These are phyloP conservation scores for Rhododendron simsii DNA, from an alignment of 148 eudicot species.

Conservation along the genomic window DNA sequence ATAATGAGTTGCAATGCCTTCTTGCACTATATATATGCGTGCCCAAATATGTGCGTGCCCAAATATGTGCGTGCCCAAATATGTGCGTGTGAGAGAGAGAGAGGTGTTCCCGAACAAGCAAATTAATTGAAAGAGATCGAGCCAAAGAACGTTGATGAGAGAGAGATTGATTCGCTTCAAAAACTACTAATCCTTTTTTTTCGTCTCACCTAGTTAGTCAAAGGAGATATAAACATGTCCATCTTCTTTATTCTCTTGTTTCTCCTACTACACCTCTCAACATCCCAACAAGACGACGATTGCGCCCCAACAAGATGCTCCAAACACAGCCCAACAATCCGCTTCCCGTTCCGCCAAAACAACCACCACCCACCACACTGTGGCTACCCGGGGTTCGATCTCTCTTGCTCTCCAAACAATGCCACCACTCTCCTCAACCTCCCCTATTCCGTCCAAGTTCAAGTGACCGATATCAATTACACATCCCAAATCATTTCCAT, in stretches of 20 bases:
- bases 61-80: too few species aligned
- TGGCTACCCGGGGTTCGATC: background rate
- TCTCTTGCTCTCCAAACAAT: background rate
- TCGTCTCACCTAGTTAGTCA: too few species aligned
- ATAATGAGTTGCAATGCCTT: too few species aligned
- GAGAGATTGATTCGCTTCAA: too few species aligned
- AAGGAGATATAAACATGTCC: background rate
- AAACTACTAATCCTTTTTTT: too few species aligned
- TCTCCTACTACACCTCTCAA: background rate
- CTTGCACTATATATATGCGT: too few species aligned
- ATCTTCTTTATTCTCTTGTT: background rate
- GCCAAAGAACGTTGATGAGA: too few species aligned
- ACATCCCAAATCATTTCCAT: background rate
- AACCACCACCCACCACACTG: background rate
- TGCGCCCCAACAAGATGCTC: background rate
- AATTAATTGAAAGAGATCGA: too few species aligned
- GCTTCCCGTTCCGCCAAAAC: background rate
- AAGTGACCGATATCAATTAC: background rate
- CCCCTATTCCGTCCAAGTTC: background rate
- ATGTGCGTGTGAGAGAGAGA: rapidly evolving
- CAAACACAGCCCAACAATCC: background rate
- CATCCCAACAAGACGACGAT: background rate
- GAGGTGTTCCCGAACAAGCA: too few species aligned
- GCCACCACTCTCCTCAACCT: background rate
- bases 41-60: too few species aligned